These are phyloP conservation scores for Darksidea phi DNA, from an alignment of 495 filamentous ascomycete genomes.

Conservation along the genomic window DNA sequence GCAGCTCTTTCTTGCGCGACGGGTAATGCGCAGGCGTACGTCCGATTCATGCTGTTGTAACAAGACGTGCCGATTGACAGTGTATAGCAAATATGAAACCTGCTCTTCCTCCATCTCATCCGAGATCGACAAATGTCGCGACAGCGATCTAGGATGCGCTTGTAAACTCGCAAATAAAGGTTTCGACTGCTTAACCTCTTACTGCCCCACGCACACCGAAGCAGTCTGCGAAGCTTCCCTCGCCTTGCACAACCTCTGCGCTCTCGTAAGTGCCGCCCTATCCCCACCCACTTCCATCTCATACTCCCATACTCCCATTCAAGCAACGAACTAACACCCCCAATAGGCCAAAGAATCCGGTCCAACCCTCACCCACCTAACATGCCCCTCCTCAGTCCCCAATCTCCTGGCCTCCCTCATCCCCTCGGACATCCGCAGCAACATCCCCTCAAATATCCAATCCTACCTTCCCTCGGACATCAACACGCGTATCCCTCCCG, in stretches of 20 bases:
- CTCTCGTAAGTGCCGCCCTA: background rate
- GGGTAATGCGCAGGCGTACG: conserved; percentile 6
- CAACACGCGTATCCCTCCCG: background rate
- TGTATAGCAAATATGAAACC: conserved; percentile 16
- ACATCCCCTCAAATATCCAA: background rate
- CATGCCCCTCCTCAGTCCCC: conserved; percentile 1
- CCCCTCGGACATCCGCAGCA: conserved; percentile 6
- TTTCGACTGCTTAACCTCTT: conserved; percentile 26
- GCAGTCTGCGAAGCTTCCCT: conserved; percentile 14
- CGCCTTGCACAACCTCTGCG: background rate
- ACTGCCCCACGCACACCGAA: conserved; percentile 10
- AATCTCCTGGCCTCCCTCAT: background rate
- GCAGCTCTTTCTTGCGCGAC: conserved; percentile 15
- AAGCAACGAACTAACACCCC: too few relatives aligned
- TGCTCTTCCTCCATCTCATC: conserved; percentile 15
- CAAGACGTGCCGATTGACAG: conserved; percentile 1
- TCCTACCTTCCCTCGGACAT: conserved; percentile 9
- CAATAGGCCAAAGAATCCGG: background rate
- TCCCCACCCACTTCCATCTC: conserved; percentile 15
- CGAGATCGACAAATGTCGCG: conserved; percentile 12
- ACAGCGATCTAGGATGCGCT: conserved; percentile 12
- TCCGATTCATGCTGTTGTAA: too few relatives aligned
- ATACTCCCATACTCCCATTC: background rate
- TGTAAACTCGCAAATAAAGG: conserved; percentile 19
- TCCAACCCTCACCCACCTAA: conserved; percentile 13